Conservation (phyloP, 805 yeast genomes). For the Spathaspora boniae region DNA sequence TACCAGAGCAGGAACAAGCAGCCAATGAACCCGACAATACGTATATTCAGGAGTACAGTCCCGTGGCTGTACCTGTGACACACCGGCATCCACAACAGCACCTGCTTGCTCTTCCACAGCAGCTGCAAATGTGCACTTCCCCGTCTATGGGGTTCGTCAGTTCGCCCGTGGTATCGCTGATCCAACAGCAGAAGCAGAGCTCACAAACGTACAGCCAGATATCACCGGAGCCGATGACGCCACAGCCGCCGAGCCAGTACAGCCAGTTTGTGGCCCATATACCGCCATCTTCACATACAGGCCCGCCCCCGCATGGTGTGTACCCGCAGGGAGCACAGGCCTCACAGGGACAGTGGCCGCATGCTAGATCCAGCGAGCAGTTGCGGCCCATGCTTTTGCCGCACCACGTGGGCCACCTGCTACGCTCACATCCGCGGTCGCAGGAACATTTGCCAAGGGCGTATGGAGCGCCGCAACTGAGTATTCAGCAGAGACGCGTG, state of each 20-base stretch:
- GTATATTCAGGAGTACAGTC: conserved; percentile 11
- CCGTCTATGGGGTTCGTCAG: conserved; percentile 1
- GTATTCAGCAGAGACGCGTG: too few relatives aligned
- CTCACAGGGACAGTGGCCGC: too few relatives aligned
- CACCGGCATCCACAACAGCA: neutral
- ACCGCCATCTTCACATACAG: conserved; percentile 1
- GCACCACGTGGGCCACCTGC: too few relatives aligned
- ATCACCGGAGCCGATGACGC: neutral
- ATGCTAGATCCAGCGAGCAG: too few relatives aligned
- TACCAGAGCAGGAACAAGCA: conserved; percentile 1
- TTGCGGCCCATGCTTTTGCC: too few relatives aligned
- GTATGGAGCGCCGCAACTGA: too few relatives aligned
- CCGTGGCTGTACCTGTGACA: conserved; percentile 8
- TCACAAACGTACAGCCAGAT: neutral
- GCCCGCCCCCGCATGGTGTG: too few relatives aligned
- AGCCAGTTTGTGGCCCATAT: neutral
- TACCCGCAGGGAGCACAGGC: too few relatives aligned
- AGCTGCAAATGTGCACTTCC: conserved; percentile 3
- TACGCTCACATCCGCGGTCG: too few relatives aligned
- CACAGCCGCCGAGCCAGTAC: neutral
- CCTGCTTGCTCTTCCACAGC: conserved; percentile 1
- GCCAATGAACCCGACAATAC: conserved; percentile 1
- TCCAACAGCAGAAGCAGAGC: too few relatives aligned
- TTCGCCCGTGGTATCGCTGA: conserved; percentile 1
- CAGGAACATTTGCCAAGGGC: too few relatives aligned